Percentiles rank a stretch among this genome's conserved stretches.
phyloP scores from a whole-genome alignment of 805 yeast genomes.

The Isabelozyma heimii region DNA sequence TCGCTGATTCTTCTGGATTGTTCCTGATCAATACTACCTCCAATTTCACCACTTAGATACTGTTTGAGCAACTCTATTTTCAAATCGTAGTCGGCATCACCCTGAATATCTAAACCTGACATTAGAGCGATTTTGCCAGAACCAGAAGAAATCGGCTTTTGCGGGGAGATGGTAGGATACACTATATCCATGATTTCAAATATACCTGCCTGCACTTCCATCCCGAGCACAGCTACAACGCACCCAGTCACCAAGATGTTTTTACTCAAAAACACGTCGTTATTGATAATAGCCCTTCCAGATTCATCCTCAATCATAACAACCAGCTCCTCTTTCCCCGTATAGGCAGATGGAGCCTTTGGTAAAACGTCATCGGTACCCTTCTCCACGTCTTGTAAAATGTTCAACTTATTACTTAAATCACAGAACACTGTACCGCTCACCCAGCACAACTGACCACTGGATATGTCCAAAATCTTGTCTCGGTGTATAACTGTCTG shows the following conservation, averaged over 20 bases:
- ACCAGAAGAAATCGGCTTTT: conserved; percentile 29
- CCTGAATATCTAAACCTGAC: conserved; percentile 69
- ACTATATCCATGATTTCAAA: conserved; percentile 81
- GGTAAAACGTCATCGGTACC: conserved; percentile 52
- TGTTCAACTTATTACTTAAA: conserved; percentile 80
- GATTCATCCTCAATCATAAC: conserved; percentile 90
- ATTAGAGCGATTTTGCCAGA: conserved; percentile 57
- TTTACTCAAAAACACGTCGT: conserved; percentile 52
- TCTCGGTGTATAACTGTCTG: conserved; percentile 29
- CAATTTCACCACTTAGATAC: conserved; percentile 70
- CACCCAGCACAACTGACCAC: conserved; percentile 71
- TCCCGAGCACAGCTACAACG: conserved; percentile 83
- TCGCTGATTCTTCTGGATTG: conserved; percentile 37
- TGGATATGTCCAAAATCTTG: conserved; percentile 57
- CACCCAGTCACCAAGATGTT: conserved; percentile 81
- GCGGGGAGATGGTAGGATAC: conserved; percentile 66
- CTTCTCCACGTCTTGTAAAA: conserved; percentile 74
- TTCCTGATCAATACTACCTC: conserved; percentile 23
- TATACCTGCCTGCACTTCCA: conserved; percentile 78
- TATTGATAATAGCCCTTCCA: conserved; percentile 74
- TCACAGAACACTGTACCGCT: conserved; percentile 86
- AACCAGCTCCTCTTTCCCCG: conserved; percentile 20
- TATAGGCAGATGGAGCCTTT: conserved; percentile 26
- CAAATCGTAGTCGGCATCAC: conserved; percentile 41
- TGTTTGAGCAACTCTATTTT: conserved; percentile 61